Conservation (phyloP, 2,329 filamentous ascomycete species). For the Dendrostoma leiphaemia region DNA sequence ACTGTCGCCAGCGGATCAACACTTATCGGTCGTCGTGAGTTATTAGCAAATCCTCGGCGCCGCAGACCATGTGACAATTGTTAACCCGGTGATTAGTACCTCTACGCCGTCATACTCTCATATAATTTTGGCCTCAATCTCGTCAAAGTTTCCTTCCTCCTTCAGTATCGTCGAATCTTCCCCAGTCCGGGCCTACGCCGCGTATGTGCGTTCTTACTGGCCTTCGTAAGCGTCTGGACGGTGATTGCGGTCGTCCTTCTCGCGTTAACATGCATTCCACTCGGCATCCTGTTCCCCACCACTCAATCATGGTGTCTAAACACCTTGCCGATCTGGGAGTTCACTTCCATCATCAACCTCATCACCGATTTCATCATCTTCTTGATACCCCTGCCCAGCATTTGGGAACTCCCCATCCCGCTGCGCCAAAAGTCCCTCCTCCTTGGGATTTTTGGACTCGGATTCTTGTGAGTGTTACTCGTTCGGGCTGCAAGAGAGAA, state of each 20-base stretch:
- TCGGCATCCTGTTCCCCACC: slow-evolving; percentile 24
- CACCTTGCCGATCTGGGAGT: slow-evolving; percentile 31
- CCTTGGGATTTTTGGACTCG: slow-evolving; percentile 29
- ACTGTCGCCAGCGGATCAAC: slow-evolving; percentile 14
- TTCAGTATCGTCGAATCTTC: slow-evolving; percentile 33
- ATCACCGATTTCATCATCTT: slow-evolving; percentile 29
- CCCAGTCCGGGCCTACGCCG: slow-evolving; percentile 24
- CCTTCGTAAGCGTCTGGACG: slow-evolving; percentile 27
- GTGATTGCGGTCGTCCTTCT: slow-evolving; percentile 25
- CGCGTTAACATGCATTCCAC: slow-evolving; percentile 27
- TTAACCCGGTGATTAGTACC: slow-evolving; percentile 25
- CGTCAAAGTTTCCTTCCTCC: slow-evolving; percentile 31
- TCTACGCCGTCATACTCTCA: slow-evolving; percentile 25
- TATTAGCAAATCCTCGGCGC: too few relatives aligned
- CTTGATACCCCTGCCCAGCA: slow-evolving; percentile 26
- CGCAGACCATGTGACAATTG: too few relatives aligned
- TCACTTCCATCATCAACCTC: slow-evolving; percentile 28
- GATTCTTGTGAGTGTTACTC: slow-evolving; percentile 28
- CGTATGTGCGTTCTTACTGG: slow-evolving; percentile 27
- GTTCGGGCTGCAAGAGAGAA: too few relatives aligned
- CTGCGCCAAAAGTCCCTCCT: slow-evolving; percentile 27
- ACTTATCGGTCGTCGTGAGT: too few relatives aligned
- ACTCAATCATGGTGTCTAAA: slow-evolving; percentile 27
- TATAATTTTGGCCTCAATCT: slow-evolving; percentile 32
- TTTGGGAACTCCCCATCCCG: slow-evolving; percentile 25